Evolutionary conservation across 371 early-diverging fungal species (phyloP), one percentile per base, ranked within the genome.

Genomic region (Lichtheimia ornata): DNA sequence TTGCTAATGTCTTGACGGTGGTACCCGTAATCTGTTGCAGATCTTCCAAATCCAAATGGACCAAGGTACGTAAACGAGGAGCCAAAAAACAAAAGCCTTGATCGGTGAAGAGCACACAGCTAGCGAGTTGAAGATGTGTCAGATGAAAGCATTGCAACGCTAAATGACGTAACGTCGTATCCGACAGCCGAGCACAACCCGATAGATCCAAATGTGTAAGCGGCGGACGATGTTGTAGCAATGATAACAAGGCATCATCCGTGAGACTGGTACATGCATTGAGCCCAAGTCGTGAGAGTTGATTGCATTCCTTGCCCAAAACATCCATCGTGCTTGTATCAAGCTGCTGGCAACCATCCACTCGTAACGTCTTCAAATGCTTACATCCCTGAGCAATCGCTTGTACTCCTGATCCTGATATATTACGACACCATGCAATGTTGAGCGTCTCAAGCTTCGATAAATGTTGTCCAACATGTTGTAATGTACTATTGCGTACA

Each of bases 1-100:
- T 69, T 1, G 84, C 79, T 5, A 86, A 65, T 0, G 78, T 69
- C 7, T 70, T 73, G n/a, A 84, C 65, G 1, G 86, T 79, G 11
- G 54, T 54, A 18, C 74, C 79, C 2, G 86, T 84, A 22, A 86
- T 70, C 3, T 73, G 74, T 4, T 58, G 70, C 6, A 81, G 62
- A 17, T 83, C 84, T 42, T 86, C 86, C n/a, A 86, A 73, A 61
- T 86, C 86, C 17, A 86, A 53, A 56, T 72, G 60, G 0, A 68
- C 62, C 14, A 86, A 66, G 3, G 62, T 66, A 0, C 65, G 61
- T 40, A 83, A 59, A 3, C 78, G 68, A 41, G 79, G 78, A 4
- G 76, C 68, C 20, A 86, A 55, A 52, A 68, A 61, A 15, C 68
- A 54, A 6, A 84, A 71, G 1, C 84, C 86, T 20, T 77, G 75